A percentile compares a stretch with the other conserved stretches of the same genome.
phyloP scores from a whole-genome alignment of 202 grass and related monocot species.

The Carex sylvatica region DNA sequence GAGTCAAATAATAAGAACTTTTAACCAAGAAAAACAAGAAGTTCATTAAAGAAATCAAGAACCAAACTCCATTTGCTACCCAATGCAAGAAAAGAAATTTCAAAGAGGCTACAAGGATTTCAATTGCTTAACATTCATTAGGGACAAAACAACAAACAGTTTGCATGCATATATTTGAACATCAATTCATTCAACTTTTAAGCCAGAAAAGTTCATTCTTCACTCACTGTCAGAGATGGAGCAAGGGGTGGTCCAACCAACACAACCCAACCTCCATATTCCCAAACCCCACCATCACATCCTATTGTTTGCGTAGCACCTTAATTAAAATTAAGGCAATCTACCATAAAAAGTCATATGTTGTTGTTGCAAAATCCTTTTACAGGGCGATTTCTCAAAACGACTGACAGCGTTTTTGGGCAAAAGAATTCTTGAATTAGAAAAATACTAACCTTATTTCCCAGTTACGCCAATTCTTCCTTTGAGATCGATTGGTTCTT shows the following conservation, averaged over 20 bases:
- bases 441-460: background rate
- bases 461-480: background rate
- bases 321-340: background rate
- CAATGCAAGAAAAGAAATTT: background rate
- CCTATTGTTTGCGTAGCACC: background rate
- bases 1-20: background rate
- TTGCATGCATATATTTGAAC: slow-evolving; percentile 5
- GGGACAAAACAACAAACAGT: slow-evolving; percentile 15
- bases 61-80: background rate
- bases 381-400: background rate
- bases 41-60: slow-evolving; percentile 12
- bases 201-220: background rate
- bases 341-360: background rate
- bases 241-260: background rate
- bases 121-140: background rate
- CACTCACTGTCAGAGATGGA: background rate
- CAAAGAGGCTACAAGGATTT: background rate
- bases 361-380: background rate
- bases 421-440: background rate
- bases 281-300: background rate
- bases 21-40: background rate
- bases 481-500: background rate
- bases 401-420: background rate
- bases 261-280: background rate
- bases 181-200: background rate